Evolutionary conservation across 805 yeast genomes (phyloP).

Genomic region (Saccharomycopsis oosterbeekiorum): DNA sequence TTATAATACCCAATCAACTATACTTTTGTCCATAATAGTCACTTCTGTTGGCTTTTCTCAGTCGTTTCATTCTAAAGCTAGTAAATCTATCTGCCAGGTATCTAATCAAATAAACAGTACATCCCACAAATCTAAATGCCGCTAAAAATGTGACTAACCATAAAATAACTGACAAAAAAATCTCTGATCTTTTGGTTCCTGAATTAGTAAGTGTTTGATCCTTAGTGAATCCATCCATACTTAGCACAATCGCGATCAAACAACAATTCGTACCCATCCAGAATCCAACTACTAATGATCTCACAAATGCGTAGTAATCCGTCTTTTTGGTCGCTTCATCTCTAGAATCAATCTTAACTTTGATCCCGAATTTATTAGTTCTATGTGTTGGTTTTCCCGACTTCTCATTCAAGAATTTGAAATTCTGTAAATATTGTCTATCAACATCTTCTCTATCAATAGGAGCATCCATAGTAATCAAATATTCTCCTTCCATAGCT

Average conservation of each 20-base stretch:
- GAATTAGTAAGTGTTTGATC: slow-evolving; percentile 16
- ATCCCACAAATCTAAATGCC: slow-evolving; percentile 69
- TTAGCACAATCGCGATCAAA: slow-evolving; percentile 71
- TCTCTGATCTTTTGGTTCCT: slow-evolving; percentile 38
- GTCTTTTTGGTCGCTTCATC: slow-evolving; percentile 46
- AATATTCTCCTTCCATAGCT: slow-evolving; percentile 19
- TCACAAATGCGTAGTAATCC: slow-evolving; percentile 80
- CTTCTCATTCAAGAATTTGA: slow-evolving; percentile 42
- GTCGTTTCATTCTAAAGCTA: neutral
- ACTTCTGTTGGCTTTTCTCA: neutral
- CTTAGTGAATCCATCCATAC: slow-evolving; percentile 55
- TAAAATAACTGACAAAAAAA: slow-evolving; percentile 72
- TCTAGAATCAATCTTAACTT: slow-evolving; percentile 23
- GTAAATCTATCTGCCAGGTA: neutral
- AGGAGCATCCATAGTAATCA: slow-evolving; percentile 50
- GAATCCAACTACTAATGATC: slow-evolving; percentile 78
- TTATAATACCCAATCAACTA: neutral
- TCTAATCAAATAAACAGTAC: slow-evolving; percentile 44
- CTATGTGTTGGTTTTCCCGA: slow-evolving; percentile 22
- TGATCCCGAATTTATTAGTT: slow-evolving; percentile 30
- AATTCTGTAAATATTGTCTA: slow-evolving; percentile 53
- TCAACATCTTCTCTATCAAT: slow-evolving; percentile 72
- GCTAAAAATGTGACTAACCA: slow-evolving; percentile 95
- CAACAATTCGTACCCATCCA: slow-evolving; percentile 88
- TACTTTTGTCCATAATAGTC: neutral